Base-by-base conservation (phyloP, 148 eudicot genomes). In the Amaranthus hypochondriacus region DNA sequence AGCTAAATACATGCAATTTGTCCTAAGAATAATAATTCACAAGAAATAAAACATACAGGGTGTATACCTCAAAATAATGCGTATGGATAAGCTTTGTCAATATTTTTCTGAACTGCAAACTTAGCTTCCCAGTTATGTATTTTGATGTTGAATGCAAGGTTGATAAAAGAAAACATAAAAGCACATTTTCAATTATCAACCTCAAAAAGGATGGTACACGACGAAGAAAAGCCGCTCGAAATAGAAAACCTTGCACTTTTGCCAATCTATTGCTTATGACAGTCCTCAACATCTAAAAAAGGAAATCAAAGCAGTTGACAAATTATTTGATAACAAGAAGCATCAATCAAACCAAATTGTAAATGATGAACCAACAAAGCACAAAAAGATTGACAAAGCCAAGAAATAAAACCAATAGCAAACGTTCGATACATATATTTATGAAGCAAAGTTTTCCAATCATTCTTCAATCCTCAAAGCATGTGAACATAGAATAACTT, bases 181-280 rank as follows among this genome's bases (percentile, higher is more conserved):
- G 48, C 73, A 95, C 85, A 83, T 95, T 95, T 80, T 95, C 98
- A 66, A 89, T 69, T 75, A 95, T 95, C 81, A 95, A 89, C 74
- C 92, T 96, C 55, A 92, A 71, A 83, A 95, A 95, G 58, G 80
- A 78, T 11, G 98, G 98, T 53, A 90, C 98, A 10, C 97, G 96
- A 53, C 92, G 92, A 73, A 95, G 96, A 83, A 95, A 95, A 76
- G 98, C 98, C 76, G 97, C 87, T 77, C 98, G 97, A 81, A 95
- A 95, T 56, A 95, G 83, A 78, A 95, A 92, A 48, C 98, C 98
- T 75, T 95, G 98, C 71, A 95, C 98, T 89, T 88, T 95, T 55
- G 98, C 98, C 78, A 95, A 82, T 84, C 97, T 85, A 78, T 95
- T 95, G 89, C 96, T 92, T 77, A 90, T 81, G 78, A 96, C 90